phyloP scores from a whole-genome alignment of 1,284 basidiomycete species.

The Dichomitus squalens region DNA sequence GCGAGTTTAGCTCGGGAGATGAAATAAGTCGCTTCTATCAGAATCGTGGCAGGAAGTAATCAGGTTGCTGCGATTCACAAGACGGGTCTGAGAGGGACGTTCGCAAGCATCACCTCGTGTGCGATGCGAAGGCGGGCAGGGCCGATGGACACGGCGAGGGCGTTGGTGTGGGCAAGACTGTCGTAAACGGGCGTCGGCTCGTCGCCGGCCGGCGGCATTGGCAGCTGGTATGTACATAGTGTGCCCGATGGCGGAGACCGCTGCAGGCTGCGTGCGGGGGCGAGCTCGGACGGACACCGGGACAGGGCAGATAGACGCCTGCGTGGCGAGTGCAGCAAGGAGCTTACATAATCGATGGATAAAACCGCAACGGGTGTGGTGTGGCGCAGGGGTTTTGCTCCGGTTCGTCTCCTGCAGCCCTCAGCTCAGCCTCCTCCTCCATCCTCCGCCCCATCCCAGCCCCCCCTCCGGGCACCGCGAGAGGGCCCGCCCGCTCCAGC shows the following conservation, averaged over 20 bases:
- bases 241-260: too few species aligned
- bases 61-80: constrained; percentile 20
- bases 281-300: constrained; percentile 4
- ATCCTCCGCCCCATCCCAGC: constrained; percentile 11
- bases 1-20: constrained; percentile 22
- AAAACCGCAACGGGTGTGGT: constrained; percentile 23
- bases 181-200: constrained; percentile 12
- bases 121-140: constrained; percentile 18
- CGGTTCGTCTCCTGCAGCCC: constrained; percentile 23
- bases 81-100: constrained; percentile 14
- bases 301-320: constrained; percentile 8
- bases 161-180: constrained; percentile 6
- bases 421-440: constrained; percentile 18
- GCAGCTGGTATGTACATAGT: too few species aligned
- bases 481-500: constrained; percentile 35
- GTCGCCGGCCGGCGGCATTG: too few species aligned
- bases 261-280: background rate
- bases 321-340: background rate
- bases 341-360: constrained; percentile 25
- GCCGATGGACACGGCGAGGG: constrained; percentile 21
- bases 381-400: constrained; percentile 30
- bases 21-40: constrained; percentile 20
- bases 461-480: constrained; percentile 29
- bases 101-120: constrained; percentile 31
- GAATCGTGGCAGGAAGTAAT: constrained; percentile 22